Evolutionary conservation across 352 stramenopile species (phyloP), one percentile per base, ranked within the genome.

Genomic region (Blastocystis sp.): DNA sequence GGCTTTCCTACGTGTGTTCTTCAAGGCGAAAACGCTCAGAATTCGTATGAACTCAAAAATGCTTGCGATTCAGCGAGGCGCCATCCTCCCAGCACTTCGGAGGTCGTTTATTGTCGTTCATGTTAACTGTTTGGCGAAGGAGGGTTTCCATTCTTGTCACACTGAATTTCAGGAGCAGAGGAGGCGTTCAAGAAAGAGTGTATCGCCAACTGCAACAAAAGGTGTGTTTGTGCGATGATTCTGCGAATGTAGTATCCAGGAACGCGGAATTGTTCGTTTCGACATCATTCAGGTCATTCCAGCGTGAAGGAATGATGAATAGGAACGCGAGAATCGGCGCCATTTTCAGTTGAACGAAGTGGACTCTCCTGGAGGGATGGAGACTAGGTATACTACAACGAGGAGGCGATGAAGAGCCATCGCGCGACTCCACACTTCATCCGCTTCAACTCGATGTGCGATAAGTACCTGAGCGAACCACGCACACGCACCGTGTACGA

Each of bases 181-280:
- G 44, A 78, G 3, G 67, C 36, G 32, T 78, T 78, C 36, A 78
- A 78, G n/a, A 78, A 78, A 27, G 67, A 78, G 51, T 78, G 67
- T 40, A 59, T 78, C 24, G 42, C 29, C 7, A 78, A 78, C 36
- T 42, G 67, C 24, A 56, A 78, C 11, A 36, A 78, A 38, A 78
- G 67, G 67, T 78, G n/a, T n/a, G n/a, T n/a, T n/a, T n/a, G n/a
- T n/a, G n/a, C n/a, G n/a, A n/a, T n/a, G n/a, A n/a, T n/a, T n/a
- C n/a, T n/a, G n/a, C n/a, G n/a, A n/a, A 38, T 38, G 7, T 59
- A 78, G 67, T 59, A 24, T 78, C 16, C 44, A 36, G 27, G 67
- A 78, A n/a, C n/a, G 36, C 3, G 67, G 67, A 21, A 78, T 78
- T 59, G 27, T 46, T 42, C 67, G 67, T 46, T 78, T 78, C 51